These are phyloP conservation scores for Exophiala calicioides DNA, from an alignment of 2,329 filamentous ascomycete genomes.

Conservation along the genomic window DNA sequence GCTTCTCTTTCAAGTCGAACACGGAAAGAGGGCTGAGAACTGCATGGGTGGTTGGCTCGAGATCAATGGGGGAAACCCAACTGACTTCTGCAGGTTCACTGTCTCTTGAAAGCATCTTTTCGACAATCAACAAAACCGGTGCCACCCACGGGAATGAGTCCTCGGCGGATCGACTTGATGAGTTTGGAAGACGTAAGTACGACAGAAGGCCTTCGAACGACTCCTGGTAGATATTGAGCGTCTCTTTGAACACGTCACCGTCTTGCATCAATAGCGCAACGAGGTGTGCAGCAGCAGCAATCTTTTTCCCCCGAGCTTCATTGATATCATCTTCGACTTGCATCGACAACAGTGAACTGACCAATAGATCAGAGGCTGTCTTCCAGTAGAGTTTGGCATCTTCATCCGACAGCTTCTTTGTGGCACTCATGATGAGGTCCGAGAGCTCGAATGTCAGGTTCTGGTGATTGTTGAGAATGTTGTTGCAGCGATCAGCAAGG, in stretches of 20 bases:
- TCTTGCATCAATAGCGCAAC: conserved; percentile 80
- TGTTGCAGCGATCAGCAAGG: conserved; percentile 84
- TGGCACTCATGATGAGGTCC: conserved; percentile 77
- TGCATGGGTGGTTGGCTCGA: conserved; percentile 56
- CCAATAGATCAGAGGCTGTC: conserved; percentile 79
- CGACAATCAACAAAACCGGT: conserved; percentile 83
- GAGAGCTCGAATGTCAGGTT: conserved; percentile 87
- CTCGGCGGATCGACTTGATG: conserved; percentile 64
- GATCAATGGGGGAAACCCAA: conserved; percentile 56
- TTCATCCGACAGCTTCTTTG: conserved; percentile 61
- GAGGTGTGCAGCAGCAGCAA: conserved; percentile 89
- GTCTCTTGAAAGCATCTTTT: conserved; percentile 87
- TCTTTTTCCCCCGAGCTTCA: conserved; percentile 62
- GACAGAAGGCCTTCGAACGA: conserved; percentile 73
- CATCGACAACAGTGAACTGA: conserved; percentile 75
- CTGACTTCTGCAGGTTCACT: conserved; percentile 77
- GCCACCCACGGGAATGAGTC: conserved; percentile 91
- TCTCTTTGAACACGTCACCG: conserved; percentile 74
- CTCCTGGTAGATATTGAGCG: conserved; percentile 68
- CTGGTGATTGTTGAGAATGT: conserved; percentile 84
- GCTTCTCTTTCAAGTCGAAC: conserved; percentile 66
- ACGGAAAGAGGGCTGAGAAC: conserved; percentile 59
- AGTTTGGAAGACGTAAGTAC: conserved; percentile 68
- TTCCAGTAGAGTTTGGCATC: conserved; percentile 60
- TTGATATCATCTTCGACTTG: conserved; percentile 61